These are phyloP conservation scores for Fusarium penzigii DNA, from an alignment of 2,329 filamentous ascomycete genomes.

Conservation along the genomic window DNA sequence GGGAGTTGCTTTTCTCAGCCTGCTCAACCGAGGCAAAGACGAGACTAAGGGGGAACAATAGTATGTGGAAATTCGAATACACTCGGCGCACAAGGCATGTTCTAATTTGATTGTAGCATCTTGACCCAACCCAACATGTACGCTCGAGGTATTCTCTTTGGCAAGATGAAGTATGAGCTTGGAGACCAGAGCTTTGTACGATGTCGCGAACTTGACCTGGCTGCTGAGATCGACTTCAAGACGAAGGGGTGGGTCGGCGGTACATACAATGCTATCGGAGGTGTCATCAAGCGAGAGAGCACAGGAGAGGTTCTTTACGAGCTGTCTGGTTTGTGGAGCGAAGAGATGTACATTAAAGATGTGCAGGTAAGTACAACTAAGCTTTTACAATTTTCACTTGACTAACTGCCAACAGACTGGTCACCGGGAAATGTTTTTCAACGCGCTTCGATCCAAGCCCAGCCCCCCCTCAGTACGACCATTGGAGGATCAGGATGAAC, in stretches of 20 bases:
- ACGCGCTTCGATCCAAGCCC: conserved; percentile 77
- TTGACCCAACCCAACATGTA: conserved; percentile 99
- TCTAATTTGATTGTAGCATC: conserved; percentile 55
- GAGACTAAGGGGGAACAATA: conserved; percentile 77
- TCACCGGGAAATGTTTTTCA: conserved; percentile 86
- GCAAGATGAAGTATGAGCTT: conserved; percentile 99
- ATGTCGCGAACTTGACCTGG: conserved; percentile 84
- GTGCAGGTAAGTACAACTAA: conserved; percentile 57
- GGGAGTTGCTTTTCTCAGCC: conserved; percentile 81
- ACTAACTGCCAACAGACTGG: conserved; percentile 63
- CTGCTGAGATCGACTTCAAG: conserved; percentile 96
- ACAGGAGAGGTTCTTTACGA: conserved; percentile 89
- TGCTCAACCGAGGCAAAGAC: conserved; percentile 75
- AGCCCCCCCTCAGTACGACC: conserved; percentile 74
- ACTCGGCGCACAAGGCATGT: neutral
- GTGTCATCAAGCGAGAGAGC: conserved; percentile 83
- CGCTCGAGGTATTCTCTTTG: conserved; percentile 91
- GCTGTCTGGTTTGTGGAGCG: conserved; percentile 88
- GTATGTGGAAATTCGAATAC: conserved; percentile 52
- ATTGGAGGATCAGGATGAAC: conserved; percentile 81
- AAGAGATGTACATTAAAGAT: conserved; percentile 91
- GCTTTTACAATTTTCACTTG: neutral
- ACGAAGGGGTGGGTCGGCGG: conserved; percentile 97
- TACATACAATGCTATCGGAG: conserved; percentile 94
- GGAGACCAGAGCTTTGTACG: conserved; percentile 93